phyloP scores from a whole-genome alignment of 768 basidiomycete species.

The Boletus rex-veris region DNA sequence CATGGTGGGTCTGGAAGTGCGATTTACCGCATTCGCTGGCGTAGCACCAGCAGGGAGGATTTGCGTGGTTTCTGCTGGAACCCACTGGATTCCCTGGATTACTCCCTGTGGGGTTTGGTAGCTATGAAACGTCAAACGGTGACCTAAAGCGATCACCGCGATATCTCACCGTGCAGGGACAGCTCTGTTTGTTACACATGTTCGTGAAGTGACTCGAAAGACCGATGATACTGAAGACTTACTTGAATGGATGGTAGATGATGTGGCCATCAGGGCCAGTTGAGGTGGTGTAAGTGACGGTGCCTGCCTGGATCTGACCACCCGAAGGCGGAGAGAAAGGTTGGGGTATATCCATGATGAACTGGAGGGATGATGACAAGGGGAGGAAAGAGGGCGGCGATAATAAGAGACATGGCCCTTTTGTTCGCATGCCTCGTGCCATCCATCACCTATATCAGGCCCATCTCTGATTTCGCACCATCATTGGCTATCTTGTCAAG shows the following conservation, averaged over 20 bases:
- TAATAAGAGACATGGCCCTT: constrained; percentile 10
- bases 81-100: constrained; percentile 60
- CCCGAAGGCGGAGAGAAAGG: constrained; percentile 30
- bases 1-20: constrained; percentile 1
- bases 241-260: constrained; percentile 76
- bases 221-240: constrained; percentile 22
- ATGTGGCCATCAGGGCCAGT: constrained; percentile 57
- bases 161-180: constrained; percentile 63
- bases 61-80: constrained; percentile 67
- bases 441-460: constrained; percentile 29
- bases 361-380: constrained; percentile 6
- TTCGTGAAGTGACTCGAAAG: constrained; percentile 11
- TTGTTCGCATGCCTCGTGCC: constrained; percentile 31
- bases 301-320: constrained; percentile 57
- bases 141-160: neutral
- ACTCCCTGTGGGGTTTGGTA: constrained; percentile 70
- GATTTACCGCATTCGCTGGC: constrained; percentile 53
- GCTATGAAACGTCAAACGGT: constrained; percentile 35
- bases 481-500: neutral
- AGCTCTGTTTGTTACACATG: constrained; percentile 45
- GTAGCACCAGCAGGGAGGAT: constrained; percentile 58
- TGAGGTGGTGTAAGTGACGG: constrained; percentile 70
- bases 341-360: constrained; percentile 27
- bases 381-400: constrained; percentile 11
- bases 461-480: constrained; percentile 27